phyloP scores from a whole-genome alignment of 805 yeast genomes.

The Saccharomycopsis amapae region DNA sequence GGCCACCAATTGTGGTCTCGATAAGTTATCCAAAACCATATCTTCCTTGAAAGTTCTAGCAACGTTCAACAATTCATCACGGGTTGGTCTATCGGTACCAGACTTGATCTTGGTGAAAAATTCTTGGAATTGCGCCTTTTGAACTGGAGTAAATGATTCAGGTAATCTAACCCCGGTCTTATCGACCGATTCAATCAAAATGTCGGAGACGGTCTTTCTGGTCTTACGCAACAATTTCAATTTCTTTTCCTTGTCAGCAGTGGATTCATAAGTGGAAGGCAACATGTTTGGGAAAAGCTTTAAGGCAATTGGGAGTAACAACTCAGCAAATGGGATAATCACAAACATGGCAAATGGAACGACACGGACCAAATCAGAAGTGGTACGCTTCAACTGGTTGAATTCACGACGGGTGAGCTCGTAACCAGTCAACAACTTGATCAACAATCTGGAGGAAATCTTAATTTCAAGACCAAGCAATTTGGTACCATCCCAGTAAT shows the following conservation, averaged over 20 bases:
- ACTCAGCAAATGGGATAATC: constrained; percentile 89
- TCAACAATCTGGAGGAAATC: constrained; percentile 70
- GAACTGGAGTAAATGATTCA: constrained; percentile 51
- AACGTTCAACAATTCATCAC: constrained; percentile 69
- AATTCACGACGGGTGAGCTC: constrained; percentile 86
- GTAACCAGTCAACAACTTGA: constrained; percentile 84
- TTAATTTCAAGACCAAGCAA: constrained; percentile 83
- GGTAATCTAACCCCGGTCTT: constrained; percentile 66
- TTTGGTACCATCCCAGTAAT: constrained; percentile 95
- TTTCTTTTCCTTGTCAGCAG: constrained; percentile 52
- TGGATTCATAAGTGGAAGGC: constrained; percentile 85
- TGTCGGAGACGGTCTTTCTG: constrained; percentile 53
- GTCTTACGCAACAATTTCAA: constrained; percentile 50
- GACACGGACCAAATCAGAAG: constrained; percentile 74
- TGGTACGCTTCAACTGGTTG: constrained; percentile 81
- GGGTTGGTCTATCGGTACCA: constrained; percentile 50
- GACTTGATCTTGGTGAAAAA: constrained; percentile 71
- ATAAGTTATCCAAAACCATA: constrained; percentile 82
- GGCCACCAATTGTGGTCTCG: constrained; percentile 86
- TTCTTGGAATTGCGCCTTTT: constrained; percentile 68
- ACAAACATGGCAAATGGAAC: constrained; percentile 92
- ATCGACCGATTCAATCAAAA: constrained; percentile 57
- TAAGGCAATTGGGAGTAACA: constrained; percentile 80
- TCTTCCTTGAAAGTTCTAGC: constrained; percentile 92
- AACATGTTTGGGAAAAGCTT: constrained; percentile 89